Base-by-base conservation (phyloP, 768 basidiomycete genomes). In the Russula sp. region DNA sequence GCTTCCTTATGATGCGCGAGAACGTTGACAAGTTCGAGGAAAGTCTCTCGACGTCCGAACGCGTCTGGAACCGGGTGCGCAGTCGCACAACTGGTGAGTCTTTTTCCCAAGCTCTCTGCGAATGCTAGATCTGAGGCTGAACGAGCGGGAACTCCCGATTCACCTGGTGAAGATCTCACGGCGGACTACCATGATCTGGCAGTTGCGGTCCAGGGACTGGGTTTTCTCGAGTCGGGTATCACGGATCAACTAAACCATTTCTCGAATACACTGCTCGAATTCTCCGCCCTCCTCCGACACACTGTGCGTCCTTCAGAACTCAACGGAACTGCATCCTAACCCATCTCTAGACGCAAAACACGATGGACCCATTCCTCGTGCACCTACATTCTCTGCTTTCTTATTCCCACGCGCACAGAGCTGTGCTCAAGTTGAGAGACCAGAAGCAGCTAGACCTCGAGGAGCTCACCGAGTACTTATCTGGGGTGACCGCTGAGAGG, bases 401-500 rank as follows among this genome's bases (percentile, higher is more conserved):
- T n/a, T 98, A 98, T 75, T 92, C 94, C 2, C 87, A 93, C 71
- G 87, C 91, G 35, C 96, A 98, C 68, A 87, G 92, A 56, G 85
- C 89, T n/a, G 93, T 98, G 22, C 82, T 99, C 67, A 96, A 92
- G 74, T 81, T 97, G 35, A 86, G 97, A 50, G 97, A 98, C 73
- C 97, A 98, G 76, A 99, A 98, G 74, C 97, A 99, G 73, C 84
- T 98, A 59, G 97, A 99, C 72, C 96, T 98, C 66, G 97, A 99
- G 75, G 96, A 98, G 73, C 82, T 98, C 9, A 93, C 94, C 2
- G 91, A 94, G 57, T 98, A 98, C 74, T 80, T 99, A 13, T 90
- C 91, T 6, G 90, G 89, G n/a, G 87, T 98, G 50, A 94, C 92
- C 0, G 79, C 86, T 11, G 97, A 99, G 75, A 87, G 97, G 22